Conservation (phyloP, 2,329 filamentous ascomycete genomes). For the Berkeleyomyces rouxiae region DNA sequence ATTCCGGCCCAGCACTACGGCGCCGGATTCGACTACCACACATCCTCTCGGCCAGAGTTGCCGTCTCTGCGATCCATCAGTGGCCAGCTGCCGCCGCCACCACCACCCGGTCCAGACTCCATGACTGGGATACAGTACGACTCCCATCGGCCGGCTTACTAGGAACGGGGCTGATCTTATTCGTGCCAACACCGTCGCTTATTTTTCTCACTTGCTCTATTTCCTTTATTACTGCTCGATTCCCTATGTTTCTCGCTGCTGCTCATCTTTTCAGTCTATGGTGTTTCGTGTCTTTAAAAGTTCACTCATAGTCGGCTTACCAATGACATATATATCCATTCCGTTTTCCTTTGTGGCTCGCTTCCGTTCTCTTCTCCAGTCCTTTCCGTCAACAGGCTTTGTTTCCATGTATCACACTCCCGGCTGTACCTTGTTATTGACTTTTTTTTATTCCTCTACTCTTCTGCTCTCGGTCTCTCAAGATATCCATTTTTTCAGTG, state of each 20-base stretch:
- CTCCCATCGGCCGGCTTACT: slow-evolving; percentile 8
- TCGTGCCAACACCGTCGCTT: background rate
- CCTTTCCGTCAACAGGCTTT: background rate
- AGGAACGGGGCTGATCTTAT: background rate
- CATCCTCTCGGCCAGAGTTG: slow-evolving; percentile 32
- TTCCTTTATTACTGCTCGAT: background rate
- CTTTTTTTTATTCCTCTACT: no score
- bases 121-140: slow-evolving; percentile 54
- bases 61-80: slow-evolving; percentile 18
- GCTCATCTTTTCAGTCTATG: background rate
- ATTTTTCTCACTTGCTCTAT: background rate
- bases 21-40: slow-evolving; percentile 11
- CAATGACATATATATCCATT: slow-evolving; percentile 4
- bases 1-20: slow-evolving; percentile 19
- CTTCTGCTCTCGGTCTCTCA: no score
- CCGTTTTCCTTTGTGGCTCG: background rate
- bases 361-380: background rate
- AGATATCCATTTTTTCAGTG: no score
- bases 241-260: slow-evolving; percentile 1
- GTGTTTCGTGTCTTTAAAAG: background rate
- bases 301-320: background rate
- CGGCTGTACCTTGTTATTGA: background rate
- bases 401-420: background rate
- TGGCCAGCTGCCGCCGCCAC: slow-evolving; percentile 31
- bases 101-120: slow-evolving; percentile 33